phyloP scores from a whole-genome alignment of 2,329 filamentous ascomycete species.

The Fusarium musae region DNA sequence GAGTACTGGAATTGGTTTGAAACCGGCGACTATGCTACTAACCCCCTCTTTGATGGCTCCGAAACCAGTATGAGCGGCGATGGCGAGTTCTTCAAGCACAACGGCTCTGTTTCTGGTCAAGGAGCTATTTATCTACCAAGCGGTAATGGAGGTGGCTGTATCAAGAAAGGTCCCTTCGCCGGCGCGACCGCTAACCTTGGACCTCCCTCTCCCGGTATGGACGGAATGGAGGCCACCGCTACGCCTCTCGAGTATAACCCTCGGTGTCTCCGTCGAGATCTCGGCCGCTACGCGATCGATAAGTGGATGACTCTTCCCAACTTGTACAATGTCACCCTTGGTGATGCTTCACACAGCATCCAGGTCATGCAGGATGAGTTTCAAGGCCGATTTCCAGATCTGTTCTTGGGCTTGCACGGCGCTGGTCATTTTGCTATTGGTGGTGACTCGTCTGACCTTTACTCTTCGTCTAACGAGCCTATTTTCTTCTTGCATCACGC shows the following conservation, averaged over 20 bases:
- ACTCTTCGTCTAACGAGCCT: slow-evolving; percentile 5
- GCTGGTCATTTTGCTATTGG: slow-evolving; percentile 10
- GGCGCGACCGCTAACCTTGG: slow-evolving; percentile 6
- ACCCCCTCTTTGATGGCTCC: slow-evolving; percentile 4
- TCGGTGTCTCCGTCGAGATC: neutral
- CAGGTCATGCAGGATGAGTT: slow-evolving; percentile 13
- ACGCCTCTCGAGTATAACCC: slow-evolving; percentile 3
- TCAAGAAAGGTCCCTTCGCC: neutral
- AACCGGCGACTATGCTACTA: neutral
- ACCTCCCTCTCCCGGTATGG: slow-evolving; percentile 1
- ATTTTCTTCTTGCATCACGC: slow-evolving; percentile 10
- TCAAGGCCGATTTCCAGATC: neutral
- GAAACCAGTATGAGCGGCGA: slow-evolving; percentile 16
- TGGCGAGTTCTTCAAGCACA: slow-evolving; percentile 1
- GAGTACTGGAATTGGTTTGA: slow-evolving; percentile 21
- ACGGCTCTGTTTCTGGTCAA: neutral
- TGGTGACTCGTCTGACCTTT: slow-evolving; percentile 10
- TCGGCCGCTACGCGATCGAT: neutral
- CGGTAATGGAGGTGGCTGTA: neutral
- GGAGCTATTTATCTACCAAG: neutral
- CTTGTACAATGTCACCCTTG: neutral
- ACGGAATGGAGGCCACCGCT: neutral
- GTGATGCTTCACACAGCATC: neutral
- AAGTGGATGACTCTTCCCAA: neutral
- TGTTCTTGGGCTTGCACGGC: neutral